phyloP scores from a whole-genome alignment of 2,329 filamentous ascomycete genomes.

The Xylariomycetidae sp. region DNA sequence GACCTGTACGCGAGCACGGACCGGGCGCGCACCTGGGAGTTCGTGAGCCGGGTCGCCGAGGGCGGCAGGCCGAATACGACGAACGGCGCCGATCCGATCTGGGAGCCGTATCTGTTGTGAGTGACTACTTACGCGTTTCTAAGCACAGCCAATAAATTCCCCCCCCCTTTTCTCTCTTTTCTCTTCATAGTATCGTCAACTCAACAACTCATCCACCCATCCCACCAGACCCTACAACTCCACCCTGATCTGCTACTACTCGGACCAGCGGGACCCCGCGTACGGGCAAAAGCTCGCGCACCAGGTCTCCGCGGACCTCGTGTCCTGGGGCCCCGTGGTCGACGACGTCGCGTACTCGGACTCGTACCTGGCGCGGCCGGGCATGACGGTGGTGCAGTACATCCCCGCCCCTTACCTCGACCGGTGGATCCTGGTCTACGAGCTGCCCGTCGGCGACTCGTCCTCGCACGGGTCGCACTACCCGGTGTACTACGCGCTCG shows the following conservation, averaged over 20 bases:
- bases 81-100: slow-evolving; percentile 62
- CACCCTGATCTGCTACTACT: slow-evolving; percentile 61
- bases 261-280: slow-evolving; percentile 60
- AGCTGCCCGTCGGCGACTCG: slow-evolving; percentile 21
- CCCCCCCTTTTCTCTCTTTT: no score
- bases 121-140: slow-evolving; percentile 11
- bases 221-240: slow-evolving; percentile 44
- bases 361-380: slow-evolving; percentile 58
- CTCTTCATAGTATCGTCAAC: no score
- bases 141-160: no score
- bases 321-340: slow-evolving; percentile 53
- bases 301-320: slow-evolving; percentile 54
- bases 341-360: slow-evolving; percentile 59
- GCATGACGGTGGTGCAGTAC: slow-evolving; percentile 59
- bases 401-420: slow-evolving; percentile 49
- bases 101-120: slow-evolving; percentile 62
- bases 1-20: slow-evolving; percentile 63
- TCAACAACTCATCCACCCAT: no score
- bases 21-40: slow-evolving; percentile 57
- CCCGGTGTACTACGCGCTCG: slow-evolving; percentile 42
- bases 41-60: slow-evolving; percentile 57
- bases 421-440: slow-evolving; percentile 52
- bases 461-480: slow-evolving; percentile 30
- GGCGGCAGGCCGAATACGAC: slow-evolving; percentile 56
- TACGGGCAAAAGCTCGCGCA: slow-evolving; percentile 67